A percentile compares a stretch with the other conserved stretches of the same genome.
These are phyloP conservation scores for Brasenia schreberi DNA, from an alignment of 164 flowering plant species.

Conservation along the genomic window DNA sequence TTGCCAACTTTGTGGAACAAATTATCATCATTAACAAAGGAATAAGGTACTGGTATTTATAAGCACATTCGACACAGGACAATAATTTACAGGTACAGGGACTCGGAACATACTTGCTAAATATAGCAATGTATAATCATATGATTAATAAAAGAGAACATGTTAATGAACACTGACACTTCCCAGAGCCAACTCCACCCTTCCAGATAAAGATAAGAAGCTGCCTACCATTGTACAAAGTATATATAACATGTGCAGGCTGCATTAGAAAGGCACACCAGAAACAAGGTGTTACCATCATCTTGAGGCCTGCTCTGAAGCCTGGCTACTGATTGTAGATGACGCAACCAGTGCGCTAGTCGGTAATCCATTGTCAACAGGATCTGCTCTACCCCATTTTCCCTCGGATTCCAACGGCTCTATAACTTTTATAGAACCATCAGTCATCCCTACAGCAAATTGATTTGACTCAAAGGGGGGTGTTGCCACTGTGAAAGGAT, in stretches of 20 bases:
- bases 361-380: slow-evolving; percentile 40
- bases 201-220: slow-evolving; percentile 2
- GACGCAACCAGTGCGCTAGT: slow-evolving; percentile 43
- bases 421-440: slow-evolving; percentile 68
- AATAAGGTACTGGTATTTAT: too few relatives aligned
- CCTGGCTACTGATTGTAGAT: slow-evolving; percentile 49
- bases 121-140: neutral
- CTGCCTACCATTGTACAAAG: slow-evolving; percentile 13
- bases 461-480: slow-evolving; percentile 81
- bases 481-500: slow-evolving; percentile 62
- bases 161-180: neutral
- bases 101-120: neutral
- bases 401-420: slow-evolving; percentile 78
- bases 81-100: neutral
- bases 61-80: neutral
- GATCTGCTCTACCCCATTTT: slow-evolving; percentile 57
- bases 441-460: slow-evolving; percentile 69
- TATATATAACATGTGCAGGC: slow-evolving; percentile 6
- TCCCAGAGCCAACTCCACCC: slow-evolving; percentile 1
- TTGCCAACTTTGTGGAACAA: too few relatives aligned
- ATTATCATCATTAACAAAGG: too few relatives aligned
- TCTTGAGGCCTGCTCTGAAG: slow-evolving; percentile 54
- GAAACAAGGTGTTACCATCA: slow-evolving; percentile 15
- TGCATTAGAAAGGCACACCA: neutral
- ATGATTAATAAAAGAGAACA: neutral